Percentiles rank a stretch among this genome's conserved stretches.
Evolutionary conservation across 2,329 filamentous ascomycete species (phyloP).

Genomic region (Conoideocrella luteorostrata): DNA sequence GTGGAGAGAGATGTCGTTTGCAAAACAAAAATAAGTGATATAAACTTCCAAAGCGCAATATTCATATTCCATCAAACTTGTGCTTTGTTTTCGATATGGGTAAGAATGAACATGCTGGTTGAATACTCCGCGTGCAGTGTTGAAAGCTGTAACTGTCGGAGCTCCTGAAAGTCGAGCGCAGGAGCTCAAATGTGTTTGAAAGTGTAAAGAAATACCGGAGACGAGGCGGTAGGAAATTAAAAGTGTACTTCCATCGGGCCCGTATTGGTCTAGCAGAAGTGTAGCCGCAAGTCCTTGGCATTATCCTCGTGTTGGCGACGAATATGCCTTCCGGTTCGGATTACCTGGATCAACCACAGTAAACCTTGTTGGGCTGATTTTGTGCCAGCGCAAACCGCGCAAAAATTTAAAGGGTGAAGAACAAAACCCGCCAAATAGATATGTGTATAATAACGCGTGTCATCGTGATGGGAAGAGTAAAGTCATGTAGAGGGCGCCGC

Average conservation of each 20-base stretch:
- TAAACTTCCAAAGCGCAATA: not conserved
- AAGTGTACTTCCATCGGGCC: too few species aligned
- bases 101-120: not conserved
- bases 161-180: not conserved
- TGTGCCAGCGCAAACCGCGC: too few species aligned
- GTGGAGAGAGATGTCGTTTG: not conserved
- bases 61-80: not conserved
- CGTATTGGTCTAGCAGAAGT: too few species aligned
- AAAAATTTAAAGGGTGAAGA: not conserved
- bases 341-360: too few species aligned
- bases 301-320: too few species aligned
- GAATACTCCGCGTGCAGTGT: not conserved
- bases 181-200: not conserved
- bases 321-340: too few species aligned
- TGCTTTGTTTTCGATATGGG: too few species aligned
- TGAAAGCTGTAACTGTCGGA: not conserved
- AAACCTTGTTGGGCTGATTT: too few species aligned
- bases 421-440: not conserved
- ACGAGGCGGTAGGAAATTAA: not conserved
- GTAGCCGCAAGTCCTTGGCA: too few species aligned
- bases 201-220: not conserved
- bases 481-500: conserved; percentile 23
- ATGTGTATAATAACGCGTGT: conserved; percentile 19
- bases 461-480: conserved; percentile 23
- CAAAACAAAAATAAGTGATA: not conserved